A percentile compares a stretch with the other conserved stretches of the same genome.
phyloP scores from a whole-genome alignment of 2,329 filamentous ascomycete species.

The Trichoderma sp. region DNA sequence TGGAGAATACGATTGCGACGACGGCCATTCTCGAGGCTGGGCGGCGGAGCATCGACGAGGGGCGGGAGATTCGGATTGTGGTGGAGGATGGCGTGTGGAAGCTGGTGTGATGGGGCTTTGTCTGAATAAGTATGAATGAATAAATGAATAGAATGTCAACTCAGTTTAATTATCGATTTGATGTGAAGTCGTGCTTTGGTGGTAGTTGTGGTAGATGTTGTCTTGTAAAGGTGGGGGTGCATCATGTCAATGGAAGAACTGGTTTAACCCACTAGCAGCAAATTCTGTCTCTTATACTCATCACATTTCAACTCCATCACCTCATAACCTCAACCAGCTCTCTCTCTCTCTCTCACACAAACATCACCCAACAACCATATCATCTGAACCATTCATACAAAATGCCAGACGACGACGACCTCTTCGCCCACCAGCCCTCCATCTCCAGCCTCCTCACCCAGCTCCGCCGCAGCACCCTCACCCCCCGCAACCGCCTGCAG shows the following conservation, averaged over 20 bases:
- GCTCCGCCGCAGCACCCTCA: slow-evolving; percentile 75
- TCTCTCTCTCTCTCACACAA: too few relatives aligned
- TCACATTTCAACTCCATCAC: too few relatives aligned
- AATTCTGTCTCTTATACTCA: too few relatives aligned
- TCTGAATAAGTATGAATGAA: slow-evolving; percentile 6
- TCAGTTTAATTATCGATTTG: not conserved
- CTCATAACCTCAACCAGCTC: too few relatives aligned
- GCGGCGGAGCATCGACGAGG: slow-evolving; percentile 80
- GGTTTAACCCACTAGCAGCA: too few relatives aligned
- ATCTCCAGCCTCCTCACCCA: slow-evolving; percentile 71
- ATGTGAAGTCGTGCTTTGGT: too few relatives aligned
- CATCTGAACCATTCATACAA: not conserved
- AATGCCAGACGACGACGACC: slow-evolving; percentile 41
- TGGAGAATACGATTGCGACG: slow-evolving; percentile 87
- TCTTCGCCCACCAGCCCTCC: slow-evolving; percentile 61
- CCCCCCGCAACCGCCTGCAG: slow-evolving; percentile 76
- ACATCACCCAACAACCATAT: too few relatives aligned
- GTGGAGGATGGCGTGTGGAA: slow-evolving; percentile 68
- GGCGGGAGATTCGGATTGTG: slow-evolving; percentile 73
- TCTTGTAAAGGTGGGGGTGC: not conserved
- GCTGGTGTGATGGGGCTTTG: slow-evolving; percentile 49
- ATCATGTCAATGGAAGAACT: too few relatives aligned
- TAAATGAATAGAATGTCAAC: slow-evolving; percentile 2
- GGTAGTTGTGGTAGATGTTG: not conserved
- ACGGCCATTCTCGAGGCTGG: slow-evolving; percentile 91